phyloP scores from a whole-genome alignment of 2,329 filamentous ascomycete genomes.

The Ophioceras dolichostomum region DNA sequence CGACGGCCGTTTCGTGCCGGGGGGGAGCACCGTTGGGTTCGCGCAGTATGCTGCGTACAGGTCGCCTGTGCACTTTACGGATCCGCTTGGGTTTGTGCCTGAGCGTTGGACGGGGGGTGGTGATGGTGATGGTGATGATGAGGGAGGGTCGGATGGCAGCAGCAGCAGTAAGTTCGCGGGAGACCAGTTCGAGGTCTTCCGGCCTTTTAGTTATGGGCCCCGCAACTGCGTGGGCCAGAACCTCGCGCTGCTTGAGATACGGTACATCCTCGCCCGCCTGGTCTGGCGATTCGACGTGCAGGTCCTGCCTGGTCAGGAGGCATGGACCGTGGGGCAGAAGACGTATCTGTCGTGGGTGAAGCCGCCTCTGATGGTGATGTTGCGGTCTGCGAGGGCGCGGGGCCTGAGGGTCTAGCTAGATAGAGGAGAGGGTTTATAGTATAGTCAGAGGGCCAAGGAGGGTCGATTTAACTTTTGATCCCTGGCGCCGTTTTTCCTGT shows the following conservation, averaged over 20 bases:
- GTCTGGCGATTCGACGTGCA: background rate
- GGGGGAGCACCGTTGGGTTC: constrained; percentile 23
- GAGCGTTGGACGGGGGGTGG: no score
- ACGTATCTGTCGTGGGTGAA: background rate
- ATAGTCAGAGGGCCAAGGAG: no score
- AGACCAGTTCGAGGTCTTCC: background rate
- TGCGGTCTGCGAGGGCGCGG: background rate
- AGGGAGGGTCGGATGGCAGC: no score
- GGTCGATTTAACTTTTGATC: no score
- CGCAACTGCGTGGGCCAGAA: background rate
- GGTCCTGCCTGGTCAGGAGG: background rate
- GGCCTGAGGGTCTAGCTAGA: no score
- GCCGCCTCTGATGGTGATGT: background rate
- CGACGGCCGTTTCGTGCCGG: constrained; percentile 19
- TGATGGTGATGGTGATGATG: no score
- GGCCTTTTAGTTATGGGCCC: background rate
- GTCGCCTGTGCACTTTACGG: constrained; percentile 13
- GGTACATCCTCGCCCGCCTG: background rate
- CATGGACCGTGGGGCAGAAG: background rate
- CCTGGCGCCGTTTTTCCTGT: no score
- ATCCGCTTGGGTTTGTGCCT: constrained; percentile 15
- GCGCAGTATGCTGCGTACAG: constrained; percentile 12
- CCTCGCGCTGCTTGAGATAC: background rate
- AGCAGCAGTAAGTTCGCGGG: background rate
- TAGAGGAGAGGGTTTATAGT: no score